Base-by-base conservation (phyloP, 495 filamentous ascomycete species). In the Aspergillus heteromorphus region DNA sequence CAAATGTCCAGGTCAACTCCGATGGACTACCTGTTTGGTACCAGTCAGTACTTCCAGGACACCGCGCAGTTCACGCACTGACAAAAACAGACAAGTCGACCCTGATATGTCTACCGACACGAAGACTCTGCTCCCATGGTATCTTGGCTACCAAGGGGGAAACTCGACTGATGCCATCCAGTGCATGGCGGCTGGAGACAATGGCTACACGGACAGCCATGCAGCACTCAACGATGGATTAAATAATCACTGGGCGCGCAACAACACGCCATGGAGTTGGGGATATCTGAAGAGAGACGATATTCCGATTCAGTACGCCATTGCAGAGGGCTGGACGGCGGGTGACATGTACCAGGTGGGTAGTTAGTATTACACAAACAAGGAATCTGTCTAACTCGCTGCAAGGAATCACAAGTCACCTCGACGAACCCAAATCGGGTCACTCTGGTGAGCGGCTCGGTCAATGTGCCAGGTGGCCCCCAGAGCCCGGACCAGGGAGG, bases 341-440 rank as follows among this genome's bases (percentile, higher is more conserved):
- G 78, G 70, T 13, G 79, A 82, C 56, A 82, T 82, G 79, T 82
- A 82, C 52, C 79, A 78, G 62, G 74, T 73, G 41, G 18, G 20
- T 11, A 3, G 53, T 2, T 1, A 3, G 13, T 13, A 48, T 48
- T 17, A 17, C 21, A 13, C 2, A 3, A 14, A 1, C 45, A 16
- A 29, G 1, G 23, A 6, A 48, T 8, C 20, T 31, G 7, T 21
- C 55, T 56, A 11, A 62, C 27, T 18, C 14, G 5, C 14, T 3
- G 8, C 0, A 29, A 79, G 70, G 78, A 82, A 65, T 65, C 68
- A 9, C 74, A 80, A 53, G 74, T 82, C 38, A 76, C 79, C 1
- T 68, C 77, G 0, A 82, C 79, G 0, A 80, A 75, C 51, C 78
- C 79, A 3, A 82, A 82, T 52, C 77, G 79, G 36, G 79, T 80